phyloP scores from a whole-genome alignment of 2,329 filamentous ascomycete species.

The Fusarium sp. region DNA sequence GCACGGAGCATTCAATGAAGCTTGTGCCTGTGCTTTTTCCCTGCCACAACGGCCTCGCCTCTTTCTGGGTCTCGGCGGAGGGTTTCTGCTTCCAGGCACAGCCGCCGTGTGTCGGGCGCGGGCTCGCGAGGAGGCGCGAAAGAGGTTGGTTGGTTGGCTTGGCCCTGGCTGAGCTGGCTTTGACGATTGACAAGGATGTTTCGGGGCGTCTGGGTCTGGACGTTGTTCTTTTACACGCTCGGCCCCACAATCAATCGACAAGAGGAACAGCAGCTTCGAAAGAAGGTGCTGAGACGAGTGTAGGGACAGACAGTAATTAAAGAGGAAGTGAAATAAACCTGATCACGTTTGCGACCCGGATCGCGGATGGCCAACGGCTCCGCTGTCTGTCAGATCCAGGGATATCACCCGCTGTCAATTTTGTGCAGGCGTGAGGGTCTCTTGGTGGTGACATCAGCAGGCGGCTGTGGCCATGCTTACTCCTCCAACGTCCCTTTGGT shows the following conservation, averaged over 20 bases:
- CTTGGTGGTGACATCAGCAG: constrained; percentile 39
- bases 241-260: constrained; percentile 23
- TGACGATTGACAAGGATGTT: constrained; percentile 33
- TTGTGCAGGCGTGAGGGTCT: constrained; percentile 10
- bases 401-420: constrained; percentile 3
- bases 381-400: constrained; percentile 34
- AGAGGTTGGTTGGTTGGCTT: constrained; percentile 37
- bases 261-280: not conserved
- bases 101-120: constrained; percentile 37
- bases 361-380: constrained; percentile 7
- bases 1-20: constrained; percentile 14
- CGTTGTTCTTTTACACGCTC: constrained; percentile 20
- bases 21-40: constrained; percentile 7
- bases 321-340: not conserved
- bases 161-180: constrained; percentile 38
- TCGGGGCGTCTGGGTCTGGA: constrained; percentile 19
- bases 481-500: not conserved
- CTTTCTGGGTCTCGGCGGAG: constrained; percentile 16
- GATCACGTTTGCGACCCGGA: not conserved
- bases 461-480: constrained; percentile 32
- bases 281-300: not conserved
- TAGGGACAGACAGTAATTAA: not conserved
- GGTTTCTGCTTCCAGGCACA: constrained; percentile 41
- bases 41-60: constrained; percentile 5
- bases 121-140: constrained; percentile 35